Base-by-base conservation (phyloP, 1,284 basidiomycete genomes). In the Tylopilus microsporus region DNA sequence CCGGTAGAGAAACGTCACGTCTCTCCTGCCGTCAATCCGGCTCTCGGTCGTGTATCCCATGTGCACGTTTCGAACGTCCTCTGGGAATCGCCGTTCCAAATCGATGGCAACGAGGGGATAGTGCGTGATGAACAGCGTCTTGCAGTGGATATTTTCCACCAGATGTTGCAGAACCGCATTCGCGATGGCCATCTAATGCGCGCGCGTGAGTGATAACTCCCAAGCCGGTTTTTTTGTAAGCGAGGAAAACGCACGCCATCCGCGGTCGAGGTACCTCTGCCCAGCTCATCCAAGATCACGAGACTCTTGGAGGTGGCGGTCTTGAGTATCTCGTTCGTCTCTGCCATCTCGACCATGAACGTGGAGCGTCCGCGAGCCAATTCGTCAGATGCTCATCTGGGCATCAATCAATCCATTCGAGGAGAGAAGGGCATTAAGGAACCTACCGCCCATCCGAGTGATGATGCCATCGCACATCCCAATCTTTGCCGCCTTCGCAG, bases 311-410 rank as follows among this genome's bases (percentile, higher is more conserved):
- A 73, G 0, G 91, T 90, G 1, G 90, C 87, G 16, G 83, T 79
- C 45, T 84, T 80, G 18, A 98, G 74, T 58, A 98, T 95, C 63
- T 97, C 92, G 65, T 88, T 90, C 0, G 95, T 98, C 72, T 98
- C 95, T 10, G 87, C 81, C 77, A 98, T 88, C 74, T 99, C 96
- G 1, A 97, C 91, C 93, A 97, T 94, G 68, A 95, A 96, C 0
- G 94, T 98, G 2, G 91, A 93, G 25, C 92, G 85, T 0, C 92
- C 92, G 41, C 87, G 79, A 2, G 86, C 82, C 39, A 98, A 74
- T 62, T 95, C 91, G 69, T 98, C 95, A 7, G 86, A 88, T 1
- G 94, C 94, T 90, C 59, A 47, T 32, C 30, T 46, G 56, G 11
- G 10, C 6, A 32, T 70, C 13, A 61, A 50, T 43, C 25, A 47